A percentile compares a stretch with the other conserved stretches of the same genome.
Conservation (phyloP, 345 rosid species). For the rapeseed (Brassica napus) region DNA sequence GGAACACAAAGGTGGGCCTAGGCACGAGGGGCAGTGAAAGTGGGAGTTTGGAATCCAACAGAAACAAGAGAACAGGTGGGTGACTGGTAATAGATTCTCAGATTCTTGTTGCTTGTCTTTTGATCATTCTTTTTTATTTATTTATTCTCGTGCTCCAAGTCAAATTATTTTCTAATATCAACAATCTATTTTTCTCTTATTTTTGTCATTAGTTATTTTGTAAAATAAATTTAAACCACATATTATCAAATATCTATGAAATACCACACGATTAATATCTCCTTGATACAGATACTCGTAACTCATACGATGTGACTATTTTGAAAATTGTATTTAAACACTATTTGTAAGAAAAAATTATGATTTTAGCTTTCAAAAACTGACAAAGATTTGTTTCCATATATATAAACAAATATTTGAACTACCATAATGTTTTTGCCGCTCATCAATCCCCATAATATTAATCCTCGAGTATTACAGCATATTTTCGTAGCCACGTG, state of each 20-base stretch:
- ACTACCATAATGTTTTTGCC: neutral
- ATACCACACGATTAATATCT: conserved; percentile 7
- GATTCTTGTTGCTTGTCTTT: conserved; percentile 34
- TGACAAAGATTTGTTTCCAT: neutral
- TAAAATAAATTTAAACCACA: neutral
- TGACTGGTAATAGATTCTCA: conserved; percentile 19
- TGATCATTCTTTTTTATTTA: neutral
- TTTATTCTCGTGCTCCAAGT: conserved; percentile 15
- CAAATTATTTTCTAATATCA: conserved; percentile 18
- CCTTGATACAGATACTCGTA: neutral
- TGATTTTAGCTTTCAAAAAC: neutral
- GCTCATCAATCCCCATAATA: neutral
- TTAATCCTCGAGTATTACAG: too few relatives aligned
- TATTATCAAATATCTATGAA: conserved; percentile 3
- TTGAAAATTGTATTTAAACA: neutral
- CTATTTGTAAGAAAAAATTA: neutral
- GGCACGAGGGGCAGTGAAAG: conserved; percentile 35
- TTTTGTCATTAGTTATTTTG: neutral
- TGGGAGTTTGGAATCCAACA: conserved; percentile 55
- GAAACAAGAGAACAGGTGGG: conserved; percentile 19
- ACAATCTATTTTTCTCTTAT: neutral
- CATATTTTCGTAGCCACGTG: too few relatives aligned
- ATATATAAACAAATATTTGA: neutral
- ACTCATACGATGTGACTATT: neutral
- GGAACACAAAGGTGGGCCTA: conserved; percentile 38